Percentiles rank a stretch among this genome's conserved stretches.
These are phyloP conservation scores for Pichia kluyveri DNA, from an alignment of 805 yeast species.

Conservation along the genomic window DNA sequence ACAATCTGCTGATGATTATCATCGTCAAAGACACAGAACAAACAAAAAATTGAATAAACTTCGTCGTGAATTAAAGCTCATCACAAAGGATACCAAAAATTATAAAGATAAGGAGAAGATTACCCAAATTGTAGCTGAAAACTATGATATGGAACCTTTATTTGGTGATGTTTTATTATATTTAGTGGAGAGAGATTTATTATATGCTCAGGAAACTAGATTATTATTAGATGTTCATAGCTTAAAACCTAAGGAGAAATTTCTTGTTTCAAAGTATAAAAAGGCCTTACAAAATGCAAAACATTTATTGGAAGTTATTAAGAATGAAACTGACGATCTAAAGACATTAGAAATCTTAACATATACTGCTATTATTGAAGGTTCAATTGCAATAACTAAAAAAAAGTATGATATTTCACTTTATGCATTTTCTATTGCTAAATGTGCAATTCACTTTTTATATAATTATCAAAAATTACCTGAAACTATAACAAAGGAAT, in stretches of 20 bases:
- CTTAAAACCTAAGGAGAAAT: conserved; percentile 37
- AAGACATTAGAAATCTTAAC: conserved; percentile 27
- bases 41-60: conserved; percentile 52
- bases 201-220: conserved; percentile 58
- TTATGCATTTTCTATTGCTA: conserved; percentile 46
- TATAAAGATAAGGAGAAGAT: conserved; percentile 42
- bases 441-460: conserved; percentile 51
- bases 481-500: conserved; percentile 23
- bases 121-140: conserved; percentile 36
- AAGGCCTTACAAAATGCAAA: conserved; percentile 42
- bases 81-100: conserved; percentile 58
- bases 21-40: conserved; percentile 54
- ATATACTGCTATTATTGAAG: conserved; percentile 28
- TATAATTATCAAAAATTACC: conserved; percentile 22
- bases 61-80: conserved; percentile 55
- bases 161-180: conserved; percentile 53
- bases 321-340: conserved; percentile 29
- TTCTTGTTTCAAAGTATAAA: conserved; percentile 58
- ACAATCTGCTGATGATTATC: conserved; percentile 60
- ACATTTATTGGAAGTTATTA: conserved; percentile 33
- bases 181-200: conserved; percentile 69
- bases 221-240: conserved; percentile 44
- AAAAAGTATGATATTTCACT: conserved; percentile 50
- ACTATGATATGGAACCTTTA: conserved; percentile 41
- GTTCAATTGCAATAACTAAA: conserved; percentile 37